These are phyloP conservation scores for Cudoniella acicularis DNA, from an alignment of 495 filamentous ascomycete genomes.

Conservation along the genomic window DNA sequence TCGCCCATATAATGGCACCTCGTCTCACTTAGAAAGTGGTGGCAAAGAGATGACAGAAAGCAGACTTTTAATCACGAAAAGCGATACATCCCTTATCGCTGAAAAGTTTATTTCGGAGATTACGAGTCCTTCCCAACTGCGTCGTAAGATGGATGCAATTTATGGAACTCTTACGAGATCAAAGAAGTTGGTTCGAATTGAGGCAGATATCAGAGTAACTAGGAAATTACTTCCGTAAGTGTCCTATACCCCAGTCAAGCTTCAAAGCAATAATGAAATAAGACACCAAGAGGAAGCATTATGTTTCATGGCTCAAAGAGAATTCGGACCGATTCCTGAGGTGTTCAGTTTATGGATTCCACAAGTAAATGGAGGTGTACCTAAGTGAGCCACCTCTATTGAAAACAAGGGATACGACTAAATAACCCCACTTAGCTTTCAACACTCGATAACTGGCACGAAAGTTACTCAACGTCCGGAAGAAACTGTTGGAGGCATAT, in stretches of 20 bases:
- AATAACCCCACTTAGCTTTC: not conserved
- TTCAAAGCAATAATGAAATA: not conserved
- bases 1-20: not conserved
- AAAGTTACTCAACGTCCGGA: not conserved
- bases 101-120: no score
- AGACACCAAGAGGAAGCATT: not conserved
- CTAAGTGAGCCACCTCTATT: not conserved
- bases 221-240: not conserved
- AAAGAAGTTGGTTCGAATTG: not conserved
- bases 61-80: not conserved
- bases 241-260: not conserved
- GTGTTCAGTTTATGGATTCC: not conserved
- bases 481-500: not conserved
- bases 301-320: not conserved
- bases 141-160: not conserved
- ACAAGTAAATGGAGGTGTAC: not conserved
- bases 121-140: not conserved
- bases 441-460: not conserved
- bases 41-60: no score
- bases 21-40: not conserved
- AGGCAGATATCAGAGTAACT: not conserved
- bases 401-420: not conserved
- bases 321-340: not conserved
- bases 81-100: not conserved
- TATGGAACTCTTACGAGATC: not conserved